phyloP scores from a whole-genome alignment of 805 yeast species.

The Suhomyces pyralidae region DNA sequence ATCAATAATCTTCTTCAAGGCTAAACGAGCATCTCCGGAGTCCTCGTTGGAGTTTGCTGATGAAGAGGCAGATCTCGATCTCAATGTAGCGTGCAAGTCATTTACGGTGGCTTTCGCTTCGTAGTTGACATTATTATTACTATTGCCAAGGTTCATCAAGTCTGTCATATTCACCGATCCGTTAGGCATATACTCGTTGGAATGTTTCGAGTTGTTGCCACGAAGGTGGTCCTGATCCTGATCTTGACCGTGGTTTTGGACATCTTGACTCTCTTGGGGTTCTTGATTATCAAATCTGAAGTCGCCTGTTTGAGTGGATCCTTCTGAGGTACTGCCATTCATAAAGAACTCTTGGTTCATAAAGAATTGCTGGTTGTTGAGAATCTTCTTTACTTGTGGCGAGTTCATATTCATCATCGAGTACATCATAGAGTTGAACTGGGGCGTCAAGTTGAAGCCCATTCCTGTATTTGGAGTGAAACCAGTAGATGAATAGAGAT shows the following conservation, averaged over 20 bases:
- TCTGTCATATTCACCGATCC: conserved; percentile 14
- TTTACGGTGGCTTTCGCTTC: neutral
- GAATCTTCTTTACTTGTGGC: conserved; percentile 24
- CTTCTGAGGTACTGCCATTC: conserved; percentile 7
- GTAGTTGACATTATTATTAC: neutral
- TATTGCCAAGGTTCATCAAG: conserved; percentile 14
- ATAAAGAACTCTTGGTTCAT: conserved; percentile 29
- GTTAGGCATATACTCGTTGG: neutral
- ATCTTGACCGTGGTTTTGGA: conserved; percentile 1
- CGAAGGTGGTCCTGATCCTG: conserved; percentile 4
- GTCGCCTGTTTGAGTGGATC: neutral
- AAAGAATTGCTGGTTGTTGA: conserved; percentile 15
- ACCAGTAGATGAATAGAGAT: conserved; percentile 23
- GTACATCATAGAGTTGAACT: conserved; percentile 40
- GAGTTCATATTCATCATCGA: conserved; percentile 32
- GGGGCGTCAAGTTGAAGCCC: conserved; percentile 37
- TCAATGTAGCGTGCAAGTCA: neutral
- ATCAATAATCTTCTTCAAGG: conserved; percentile 34
- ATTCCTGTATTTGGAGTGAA: conserved; percentile 25
- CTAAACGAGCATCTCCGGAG: conserved; percentile 37
- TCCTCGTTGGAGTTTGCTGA: conserved; percentile 17
- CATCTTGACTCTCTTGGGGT: neutral
- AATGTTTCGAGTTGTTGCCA: neutral
- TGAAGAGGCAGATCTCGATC: neutral
- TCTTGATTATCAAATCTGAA: neutral